Base-by-base conservation (phyloP, 2,329 filamentous ascomycete genomes). In the Tolypocladium guangdongense region DNA sequence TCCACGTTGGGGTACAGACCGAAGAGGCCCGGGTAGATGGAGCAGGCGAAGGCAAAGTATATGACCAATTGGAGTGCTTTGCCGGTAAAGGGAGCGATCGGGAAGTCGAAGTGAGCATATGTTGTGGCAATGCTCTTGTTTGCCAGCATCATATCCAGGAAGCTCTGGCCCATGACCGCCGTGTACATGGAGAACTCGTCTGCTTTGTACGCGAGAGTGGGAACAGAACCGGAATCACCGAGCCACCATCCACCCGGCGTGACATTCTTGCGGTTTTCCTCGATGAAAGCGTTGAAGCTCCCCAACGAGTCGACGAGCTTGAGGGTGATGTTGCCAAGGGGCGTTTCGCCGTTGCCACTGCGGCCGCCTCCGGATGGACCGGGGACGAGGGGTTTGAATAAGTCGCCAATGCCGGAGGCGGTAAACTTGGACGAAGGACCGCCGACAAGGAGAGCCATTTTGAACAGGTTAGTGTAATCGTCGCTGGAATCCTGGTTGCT, bases 1-100 rank as follows among this genome's bases (percentile, higher is more conserved):
- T 96, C 91, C 32, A 87, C 74, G n/a, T 89, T 95, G 0, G 90
- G 88, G 63, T 96, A 96, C 6, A 96, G 74, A 0, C 87, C 82
- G 62, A 96, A 95, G 74, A 96, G 91, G 14, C 86, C 89, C 0
- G 91, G 90, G 61, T 87, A 93, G 1, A 84, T 83, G 7, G 81
- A 78, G 69, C 95, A 83, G 1, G 86, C 88, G 8, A 96, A 76
- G 16, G 86, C 83, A 64, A 93, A 87, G 68, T 96, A 96, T 8
- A 88, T 75, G 41, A 92, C 81, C n/a, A 95, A 75, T 64, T 95
- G 88, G 30, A 96, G 71, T 0, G 85, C 84, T 49, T 91, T 77
- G 20, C 88, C 88, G 11, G 83, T 81, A 24, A 75, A 74, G 0
- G 87, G 82, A 27, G 79, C 73, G 70, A 84, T 91, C 0, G 88